Evolutionary conservation across 2,329 filamentous ascomycete genomes (phyloP), one percentile per base, ranked within the genome.

Genomic region (Monosporascus sp.): DNA sequence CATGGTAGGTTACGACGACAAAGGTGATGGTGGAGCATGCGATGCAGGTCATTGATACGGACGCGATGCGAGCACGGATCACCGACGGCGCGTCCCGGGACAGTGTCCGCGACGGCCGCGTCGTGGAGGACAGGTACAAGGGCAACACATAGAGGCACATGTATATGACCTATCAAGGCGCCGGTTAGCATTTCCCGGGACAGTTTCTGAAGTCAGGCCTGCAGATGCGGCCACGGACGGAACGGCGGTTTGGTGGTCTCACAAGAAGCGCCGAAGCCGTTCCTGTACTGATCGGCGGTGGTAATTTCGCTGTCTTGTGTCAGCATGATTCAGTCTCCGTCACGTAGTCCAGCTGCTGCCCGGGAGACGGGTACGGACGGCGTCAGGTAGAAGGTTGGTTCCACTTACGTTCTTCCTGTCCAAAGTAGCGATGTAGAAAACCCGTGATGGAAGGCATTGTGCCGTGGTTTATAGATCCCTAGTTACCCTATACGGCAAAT

Each of bases 111-210:
- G 90, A 94, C 6, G 92, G 91, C 50, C 92, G 84, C 5, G 93
- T 95, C 20, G 83, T 80, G 4, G 83, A 71, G 20, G 87, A 94
- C 58, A 93, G 77, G 75, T 99, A 97, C 71, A 97, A 90, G 24
- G 94, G 93, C 3, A 89, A 75, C 63, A 99, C 89, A 73, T 97
- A 99, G 74, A 90, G 73, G 61, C 91, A 70, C n/a, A 90, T 96
- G 72, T 95, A 96, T 56, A 85, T 71, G 57, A 92, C 73, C 89
- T 89, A 54, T 48, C 58, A 20, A 31, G 35, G 17, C 17, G 6
- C 18, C 27, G 58, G 49, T 48, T 18, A 49, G 41, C 44, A 38
- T 55, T 11, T 31, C 9, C 31, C 31, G 31, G 11, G 11, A 14
- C 11, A 14, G 11, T 4, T 35, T 35, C 11, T 14, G 31, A 35